Evolutionary conservation across 208 protist species (phyloP), one percentile per base, ranked within the genome.

Genomic region (Acanthamoeba sp.): DNA sequence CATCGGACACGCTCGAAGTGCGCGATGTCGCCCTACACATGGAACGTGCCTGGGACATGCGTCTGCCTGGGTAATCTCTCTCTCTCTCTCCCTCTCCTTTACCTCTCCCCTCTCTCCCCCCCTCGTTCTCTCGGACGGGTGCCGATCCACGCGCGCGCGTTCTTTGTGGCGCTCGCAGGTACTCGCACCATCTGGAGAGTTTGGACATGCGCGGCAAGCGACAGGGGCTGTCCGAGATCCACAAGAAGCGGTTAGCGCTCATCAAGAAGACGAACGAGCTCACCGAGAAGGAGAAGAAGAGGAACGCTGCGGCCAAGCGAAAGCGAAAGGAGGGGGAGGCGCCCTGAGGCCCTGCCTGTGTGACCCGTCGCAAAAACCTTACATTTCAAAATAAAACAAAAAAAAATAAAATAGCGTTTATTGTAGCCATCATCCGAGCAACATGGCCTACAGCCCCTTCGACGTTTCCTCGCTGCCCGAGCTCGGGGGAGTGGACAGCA

Each of bases 11-110:
- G 59, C 80, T 97, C 22, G 96, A 97, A 24, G 95, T 96, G 2
- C 94, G 95, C 27, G 96, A 97, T 93, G 6, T 97, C 14, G 89
- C 96, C 55, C 82, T 96, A 27, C 94, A 97, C 64, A 42, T 97
- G 0, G 96, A 97, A 76, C 94, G 94, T 24, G 84, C 94, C 34
- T 97, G 95, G 95, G 93, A 95, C 64, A 96, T 96, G 34, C 89
- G 94, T 64, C 22, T 97, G 36, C 96, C 95, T 48, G 95, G 95
- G 27, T 94, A 34, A 16, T 14, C 5, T 42, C 42, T 48, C 42
- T 14, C 42, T 48, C 10, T 48, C 10, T 48, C 42, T 48, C 10
- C 42, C 10, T 48, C 42, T 48, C 10, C 6, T 10, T 48, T 48
- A 10, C 42, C 3, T 14, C 42, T 48, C 42, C 42, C 10, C 42